A percentile compares a stretch with the other conserved stretches of the same genome.
Conservation (phyloP, 2,329 filamentous ascomycete species). For the Diplocarpon mali region DNA sequence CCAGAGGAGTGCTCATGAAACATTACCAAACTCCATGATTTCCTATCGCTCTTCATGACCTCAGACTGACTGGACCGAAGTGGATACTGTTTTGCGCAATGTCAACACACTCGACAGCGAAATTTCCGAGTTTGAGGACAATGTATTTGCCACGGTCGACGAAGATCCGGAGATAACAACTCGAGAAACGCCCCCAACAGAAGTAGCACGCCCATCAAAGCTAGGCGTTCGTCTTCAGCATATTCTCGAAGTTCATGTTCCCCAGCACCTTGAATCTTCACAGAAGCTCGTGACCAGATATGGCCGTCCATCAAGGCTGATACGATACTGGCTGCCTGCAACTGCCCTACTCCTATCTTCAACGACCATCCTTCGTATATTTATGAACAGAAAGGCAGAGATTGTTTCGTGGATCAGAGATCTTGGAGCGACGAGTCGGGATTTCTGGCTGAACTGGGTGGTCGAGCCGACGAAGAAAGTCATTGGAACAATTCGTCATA, state of each 20-base stretch:
- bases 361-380: constrained; percentile 71
- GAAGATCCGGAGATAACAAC: constrained; percentile 47
- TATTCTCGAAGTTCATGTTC: constrained; percentile 59
- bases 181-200: constrained; percentile 32
- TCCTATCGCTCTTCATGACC: no score
- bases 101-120: constrained; percentile 52
- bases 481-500: constrained; percentile 84
- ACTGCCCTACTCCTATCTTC: constrained; percentile 65
- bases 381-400: constrained; percentile 64
- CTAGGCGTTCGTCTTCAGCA: constrained; percentile 56
- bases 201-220: constrained; percentile 34
- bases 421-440: constrained; percentile 65
- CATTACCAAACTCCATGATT: no score
- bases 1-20: no score
- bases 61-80: no score
- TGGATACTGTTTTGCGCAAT: constrained; percentile 74
- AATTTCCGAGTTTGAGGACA: constrained; percentile 54
- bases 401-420: constrained; percentile 72
- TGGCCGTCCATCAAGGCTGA: constrained; percentile 62
- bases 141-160: constrained; percentile 51
- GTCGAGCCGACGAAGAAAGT: constrained; percentile 74
- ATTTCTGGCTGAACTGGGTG: constrained; percentile 97
- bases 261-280: constrained; percentile 51
- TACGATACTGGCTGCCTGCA: constrained; percentile 84
- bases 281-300: constrained; percentile 46